Evolutionary conservation across 768 basidiomycete species (phyloP).

Genomic region (Boletales sp.): DNA sequence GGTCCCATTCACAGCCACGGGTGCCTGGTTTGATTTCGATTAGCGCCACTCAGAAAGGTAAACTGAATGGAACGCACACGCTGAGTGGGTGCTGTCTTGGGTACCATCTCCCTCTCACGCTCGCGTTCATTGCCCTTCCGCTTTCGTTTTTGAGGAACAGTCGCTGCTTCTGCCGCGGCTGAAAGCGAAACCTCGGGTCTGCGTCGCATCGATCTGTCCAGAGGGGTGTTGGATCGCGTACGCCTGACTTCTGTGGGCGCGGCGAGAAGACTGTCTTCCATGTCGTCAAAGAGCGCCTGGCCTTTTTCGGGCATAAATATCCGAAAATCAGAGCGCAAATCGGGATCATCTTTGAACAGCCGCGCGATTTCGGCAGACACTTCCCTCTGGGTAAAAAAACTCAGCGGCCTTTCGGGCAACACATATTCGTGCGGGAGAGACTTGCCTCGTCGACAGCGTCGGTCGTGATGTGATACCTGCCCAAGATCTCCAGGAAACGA

Average conservation of each 20-base stretch:
- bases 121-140: slow-evolving; percentile 51
- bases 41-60: background rate
- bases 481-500: slow-evolving; percentile 73
- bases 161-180: slow-evolving; percentile 32
- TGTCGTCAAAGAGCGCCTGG: slow-evolving; percentile 48
- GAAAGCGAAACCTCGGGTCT: slow-evolving; percentile 46
- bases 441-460: slow-evolving; percentile 60
- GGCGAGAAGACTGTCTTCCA: slow-evolving; percentile 27
- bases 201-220: slow-evolving; percentile 38
- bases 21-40: slow-evolving; percentile 21
- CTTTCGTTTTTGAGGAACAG: slow-evolving; percentile 67
- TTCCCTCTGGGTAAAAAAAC: slow-evolving; percentile 40
- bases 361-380: slow-evolving; percentile 64
- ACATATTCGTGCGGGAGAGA: slow-evolving; percentile 9
- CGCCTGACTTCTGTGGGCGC: slow-evolving; percentile 27
- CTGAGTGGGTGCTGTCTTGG: slow-evolving; percentile 20
- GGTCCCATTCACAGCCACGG: slow-evolving; percentile 14
- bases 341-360: slow-evolving; percentile 73
- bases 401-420: background rate
- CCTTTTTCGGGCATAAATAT: slow-evolving; percentile 69
- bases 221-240: slow-evolving; percentile 33
- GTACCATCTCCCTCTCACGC: slow-evolving; percentile 32
- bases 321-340: slow-evolving; percentile 68
- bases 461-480: slow-evolving; percentile 56
- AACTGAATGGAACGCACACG: slow-evolving; percentile 18